Percentiles rank a stretch among this genome's conserved stretches.
Conservation (phyloP, 2,329 filamentous ascomycete genomes). For the Metarhizium sp. region DNA sequence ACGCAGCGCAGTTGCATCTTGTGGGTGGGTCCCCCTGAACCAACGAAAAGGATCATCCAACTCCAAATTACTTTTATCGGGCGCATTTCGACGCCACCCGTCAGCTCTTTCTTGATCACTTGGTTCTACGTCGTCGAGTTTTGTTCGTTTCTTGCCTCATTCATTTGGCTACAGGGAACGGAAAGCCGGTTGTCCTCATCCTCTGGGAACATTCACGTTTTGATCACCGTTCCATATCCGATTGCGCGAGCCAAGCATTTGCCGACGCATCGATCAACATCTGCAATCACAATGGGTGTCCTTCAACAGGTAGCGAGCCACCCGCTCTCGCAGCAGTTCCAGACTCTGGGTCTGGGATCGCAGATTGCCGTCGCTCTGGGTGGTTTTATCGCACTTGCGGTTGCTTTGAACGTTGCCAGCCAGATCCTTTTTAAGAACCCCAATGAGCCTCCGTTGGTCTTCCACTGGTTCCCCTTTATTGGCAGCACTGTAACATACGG, state of each 20-base stretch:
- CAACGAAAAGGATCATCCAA: neutral
- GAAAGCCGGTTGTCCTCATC: too few relatives aligned
- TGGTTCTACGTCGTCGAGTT: neutral
- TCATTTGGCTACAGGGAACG: neutral
- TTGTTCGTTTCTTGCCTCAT: neutral
- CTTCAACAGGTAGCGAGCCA: constrained; percentile 40
- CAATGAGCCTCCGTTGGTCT: constrained; percentile 72
- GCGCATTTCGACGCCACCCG: neutral
- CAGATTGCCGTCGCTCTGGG: constrained; percentile 37
- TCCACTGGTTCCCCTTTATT: constrained; percentile 73
- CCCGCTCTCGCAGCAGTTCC: constrained; percentile 40
- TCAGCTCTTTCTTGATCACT: neutral
- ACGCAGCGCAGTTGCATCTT: neutral
- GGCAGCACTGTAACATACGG: constrained; percentile 91
- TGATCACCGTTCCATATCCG: too few relatives aligned
- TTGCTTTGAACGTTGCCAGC: constrained; percentile 69
- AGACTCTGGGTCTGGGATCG: constrained; percentile 34
- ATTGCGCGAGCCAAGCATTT: neutral
- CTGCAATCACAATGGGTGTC: constrained; percentile 39
- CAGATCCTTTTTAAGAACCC: constrained; percentile 77
- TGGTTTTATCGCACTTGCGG: constrained; percentile 39
- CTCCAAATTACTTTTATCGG: neutral
- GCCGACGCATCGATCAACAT: neutral
- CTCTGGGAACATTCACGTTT: too few relatives aligned
- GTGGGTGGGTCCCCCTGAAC: neutral